Evolutionary conservation across 2,329 filamentous ascomycete genomes (phyloP), one percentile per base, ranked within the genome.

Genomic region (Paraphaeosphaeria sporulosa): DNA sequence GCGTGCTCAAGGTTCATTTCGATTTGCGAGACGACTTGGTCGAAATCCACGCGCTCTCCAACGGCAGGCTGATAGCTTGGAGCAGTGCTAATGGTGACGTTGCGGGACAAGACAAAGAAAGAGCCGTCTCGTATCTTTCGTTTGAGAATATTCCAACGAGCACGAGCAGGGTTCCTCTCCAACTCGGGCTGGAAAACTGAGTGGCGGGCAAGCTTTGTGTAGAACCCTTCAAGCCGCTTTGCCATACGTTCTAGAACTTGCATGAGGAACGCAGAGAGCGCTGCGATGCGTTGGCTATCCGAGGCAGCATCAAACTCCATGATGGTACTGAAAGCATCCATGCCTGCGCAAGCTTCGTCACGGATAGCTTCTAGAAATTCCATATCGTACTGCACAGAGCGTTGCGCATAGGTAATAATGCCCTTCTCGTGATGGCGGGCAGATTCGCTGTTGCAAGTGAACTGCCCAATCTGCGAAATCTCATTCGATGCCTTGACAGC

Each of bases 201-300:
- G 62, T 81, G 76, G 15, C 80, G 79, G 0, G 84, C 78, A 4
- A 86, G 75, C 60, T 84, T 83, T 8, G 79, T 76, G 62, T 86
- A 86, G 70, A 85, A 86, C 5, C 82, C 77, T 38, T 83, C 82
- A 0, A 86, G 71, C 0, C 84, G 75, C 50, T 81, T 81, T 0
- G 84, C 82, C 78, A 86, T 85, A 13, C 83, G 81, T 67, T 86
- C 84, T 1, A 85, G 78, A 0, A 83, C 77, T 57, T 84, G 82
- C 51, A 86, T 78, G 0, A 86, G 73, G 65, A 85, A 86, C 0
- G 78, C 79, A 2, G 71, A 72, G 1, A 81, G 54, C 10, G 60
- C 65, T 15, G 80, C 78, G 3, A 83, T 64, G 1, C 80, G 76
- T 25, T 81, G 77, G 0, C 70, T 64, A 21, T 81, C 79, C 0